phyloP scores from a whole-genome alignment of 768 basidiomycete genomes.

The Lepiota brunneoincarnata region DNA sequence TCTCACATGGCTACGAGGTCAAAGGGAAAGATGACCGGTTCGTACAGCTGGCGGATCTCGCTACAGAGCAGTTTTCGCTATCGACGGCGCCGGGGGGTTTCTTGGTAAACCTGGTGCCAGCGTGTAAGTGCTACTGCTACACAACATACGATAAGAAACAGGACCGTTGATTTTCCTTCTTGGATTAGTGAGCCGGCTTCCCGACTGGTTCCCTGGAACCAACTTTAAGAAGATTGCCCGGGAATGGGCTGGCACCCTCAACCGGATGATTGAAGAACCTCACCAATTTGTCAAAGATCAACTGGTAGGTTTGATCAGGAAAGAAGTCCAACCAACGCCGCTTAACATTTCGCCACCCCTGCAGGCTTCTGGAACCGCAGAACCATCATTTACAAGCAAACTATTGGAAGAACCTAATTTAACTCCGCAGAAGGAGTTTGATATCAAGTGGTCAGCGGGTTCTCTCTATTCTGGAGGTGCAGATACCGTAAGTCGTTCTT shows the following conservation, averaged over 20 bases:
- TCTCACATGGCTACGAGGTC: slow-evolving; percentile 42
- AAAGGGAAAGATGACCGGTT: slow-evolving; percentile 37
- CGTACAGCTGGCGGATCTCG: slow-evolving; percentile 34
- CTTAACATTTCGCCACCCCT: background rate
- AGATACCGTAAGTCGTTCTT: slow-evolving; percentile 29
- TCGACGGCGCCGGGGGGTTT: slow-evolving; percentile 41
- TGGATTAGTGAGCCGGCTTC: slow-evolving; percentile 41
- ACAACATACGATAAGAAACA: background rate
- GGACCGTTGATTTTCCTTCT: background rate
- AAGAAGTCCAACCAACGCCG: background rate
- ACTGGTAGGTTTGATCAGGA: slow-evolving; percentile 32
- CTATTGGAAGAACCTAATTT: slow-evolving; percentile 28
- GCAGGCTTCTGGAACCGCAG: slow-evolving; percentile 27
- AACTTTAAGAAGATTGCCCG: slow-evolving; percentile 47
- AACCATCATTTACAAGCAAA: slow-evolving; percentile 32
- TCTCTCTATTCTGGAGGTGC: slow-evolving; percentile 48
- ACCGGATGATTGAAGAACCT: slow-evolving; percentile 46
- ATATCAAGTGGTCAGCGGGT: slow-evolving; percentile 43
- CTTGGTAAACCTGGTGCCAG: slow-evolving; percentile 50
- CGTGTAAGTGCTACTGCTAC: slow-evolving; percentile 27
- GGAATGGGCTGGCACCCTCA: slow-evolving; percentile 39
- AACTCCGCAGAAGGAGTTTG: slow-evolving; percentile 29
- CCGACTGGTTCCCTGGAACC: slow-evolving; percentile 60
- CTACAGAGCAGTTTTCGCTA: slow-evolving; percentile 35
- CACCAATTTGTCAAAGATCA: slow-evolving; percentile 41